Percentiles rank a stretch among this genome's conserved stretches.
These are phyloP conservation scores for Nicotiana tomentosiformis DNA, from an alignment of 257 asterid species.

Conservation along the genomic window DNA sequence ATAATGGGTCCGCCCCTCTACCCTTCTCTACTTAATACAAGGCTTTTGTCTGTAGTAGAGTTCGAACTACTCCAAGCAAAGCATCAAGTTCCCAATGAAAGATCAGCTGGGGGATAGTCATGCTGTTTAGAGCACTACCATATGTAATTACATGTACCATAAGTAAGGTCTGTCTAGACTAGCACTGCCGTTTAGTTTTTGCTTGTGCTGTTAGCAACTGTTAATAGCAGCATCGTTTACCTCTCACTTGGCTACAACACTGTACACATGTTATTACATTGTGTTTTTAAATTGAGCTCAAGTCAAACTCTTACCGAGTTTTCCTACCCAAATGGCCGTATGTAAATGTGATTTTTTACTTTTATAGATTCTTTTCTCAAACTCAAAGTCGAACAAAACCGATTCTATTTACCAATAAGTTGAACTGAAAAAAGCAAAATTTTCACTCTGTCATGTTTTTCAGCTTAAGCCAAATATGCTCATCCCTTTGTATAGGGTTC, in stretches of 20 bases:
- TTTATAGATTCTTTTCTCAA: too few relatives aligned
- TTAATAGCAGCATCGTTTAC: neutral
- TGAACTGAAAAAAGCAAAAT: too few relatives aligned
- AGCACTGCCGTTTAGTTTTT: neutral
- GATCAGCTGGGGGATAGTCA: neutral
- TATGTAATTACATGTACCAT: neutral
- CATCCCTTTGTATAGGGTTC: too few relatives aligned
- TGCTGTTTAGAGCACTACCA: neutral
- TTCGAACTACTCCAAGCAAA: neutral
- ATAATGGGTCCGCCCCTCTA: neutral
- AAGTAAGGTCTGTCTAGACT: too few relatives aligned
- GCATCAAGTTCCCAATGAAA: neutral
- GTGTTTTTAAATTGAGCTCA: too few relatives aligned
- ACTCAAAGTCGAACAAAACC: too few relatives aligned
- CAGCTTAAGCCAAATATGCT: too few relatives aligned
- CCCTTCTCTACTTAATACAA: neutral
- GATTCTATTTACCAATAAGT: too few relatives aligned
- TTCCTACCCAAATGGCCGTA: too few relatives aligned
- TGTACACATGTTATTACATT: neutral
- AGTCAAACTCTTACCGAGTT: too few relatives aligned
- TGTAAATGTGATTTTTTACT: too few relatives aligned
- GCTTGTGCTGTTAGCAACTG: neutral
- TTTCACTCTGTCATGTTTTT: too few relatives aligned
- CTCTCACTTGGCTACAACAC: neutral
- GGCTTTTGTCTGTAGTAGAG: neutral